Conservation (phyloP, 306 rosid genomes). For the Prunus persica region Prunus_persica_NCBIv2 NC_034009.1:30314001-30314500, state of each 20-base stretch:
- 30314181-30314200: conserved; percentile 44
- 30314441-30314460: conserved; percentile 58
- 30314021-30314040: not conserved
- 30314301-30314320: conserved; percentile 36
- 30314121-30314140: conserved; percentile 1
- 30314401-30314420: conserved; percentile 19
- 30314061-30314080: not conserved
- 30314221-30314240: conserved; percentile 48
- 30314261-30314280: conserved; percentile 38
- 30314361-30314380: conserved; percentile 49
- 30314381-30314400: conserved; percentile 57
- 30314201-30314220: conserved; percentile 31
- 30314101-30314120: conserved; percentile 31
- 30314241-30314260: conserved; percentile 53
- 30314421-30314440: conserved; percentile 27
- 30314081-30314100: conserved; percentile 24
- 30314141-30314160: conserved; percentile 26
- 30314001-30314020: conserved; percentile 8
- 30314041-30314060: not conserved
- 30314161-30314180: conserved; percentile 44
- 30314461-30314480: conserved; percentile 68
- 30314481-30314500: conserved; percentile 55
- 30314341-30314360: conserved; percentile 65
- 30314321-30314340: conserved; percentile 39
- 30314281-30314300: conserved; percentile 43